Evolutionary conservation across 768 basidiomycete species (phyloP), one percentile per base, ranked within the genome.

Genomic region (Suillus weaverae): DNA sequence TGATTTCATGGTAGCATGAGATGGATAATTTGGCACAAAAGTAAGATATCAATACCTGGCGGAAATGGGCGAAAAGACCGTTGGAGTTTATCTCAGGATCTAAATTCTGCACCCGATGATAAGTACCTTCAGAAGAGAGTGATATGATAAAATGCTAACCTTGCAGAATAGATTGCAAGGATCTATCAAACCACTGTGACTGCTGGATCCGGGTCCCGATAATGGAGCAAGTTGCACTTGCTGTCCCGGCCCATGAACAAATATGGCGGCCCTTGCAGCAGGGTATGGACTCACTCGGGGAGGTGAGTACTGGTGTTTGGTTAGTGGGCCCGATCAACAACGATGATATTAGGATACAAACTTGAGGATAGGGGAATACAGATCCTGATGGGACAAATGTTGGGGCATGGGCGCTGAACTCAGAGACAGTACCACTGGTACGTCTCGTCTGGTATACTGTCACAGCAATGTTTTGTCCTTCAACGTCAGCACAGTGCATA

Each of bases 131-230:
- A 48, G 33, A 61, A 26, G 38, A 26, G 38, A 36, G n/a, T 35
- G 36, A 8, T 2, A 70, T 80, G 18, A 9, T 13, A 5, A 38
- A 41, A 32, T 10, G n/a, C 41, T 50, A 64, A 91, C 91, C 82
- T 94, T 94, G 83, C 90, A 92, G 76, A 95, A 95, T 55, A 95
- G 77, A 73, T 94, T 94, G 81, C 92, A 95, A 0, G 94, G 93
- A 76, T 94, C 93, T 66, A 94, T 94, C 33, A 95, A 81, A 22
- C 94, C 94, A 67, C 91, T 93, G 71, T 94, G 91, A 71, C 91
- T 94, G 62, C 69, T 85, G 41, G 91, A 88, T n/a, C 92, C 91
- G 44, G 90, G 92, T 4, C 92, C 92, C 22, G 69, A 66, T 55
- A 84, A 60, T 16, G 93, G 94, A 1, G 93, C 92, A 9, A 89